Base-by-base conservation (phyloP, 2,329 filamentous ascomycete species). In the Gnomoniopsis sp. region DNA sequence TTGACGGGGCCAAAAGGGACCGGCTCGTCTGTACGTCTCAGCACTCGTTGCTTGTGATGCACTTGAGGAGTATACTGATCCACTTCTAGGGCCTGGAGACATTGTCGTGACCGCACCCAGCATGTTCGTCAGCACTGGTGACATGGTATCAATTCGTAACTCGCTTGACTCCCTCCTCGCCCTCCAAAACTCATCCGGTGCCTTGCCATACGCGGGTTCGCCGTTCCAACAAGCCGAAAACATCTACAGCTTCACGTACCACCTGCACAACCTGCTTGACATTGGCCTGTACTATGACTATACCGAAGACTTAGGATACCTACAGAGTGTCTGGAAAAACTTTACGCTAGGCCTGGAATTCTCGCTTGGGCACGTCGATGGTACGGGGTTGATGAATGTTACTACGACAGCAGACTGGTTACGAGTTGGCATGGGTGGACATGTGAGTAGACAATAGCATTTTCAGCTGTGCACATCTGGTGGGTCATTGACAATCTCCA, bases 231-330 rank as follows among this genome's bases (percentile, higher is more conserved):
- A 48, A 2, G 6, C 22, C 1, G 15, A 3, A 1, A 10, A 26
- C 19, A 12, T 30, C 3, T 70, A 73, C 36, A 79, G 76, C 11
- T 80, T 79, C 59, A 85, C 83, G 0, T 86, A 86, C 62, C 83
- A 86, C 51, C 75, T 83, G 66, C 81, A 80, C 71, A 79, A 78
- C 1, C 76, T 86, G 69, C 80, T 86, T 47, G 80, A 81, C 3
- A 81, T 79, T 3, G 82, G 82, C 66, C 81, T 84, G 55, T 86
- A 85, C 63, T 73, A 82, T 43, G 71, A 85, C 2, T 85, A 77
- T 63, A 80, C 80, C 1, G 78, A 79, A 22, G 80, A 86, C 57
- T 70, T 75, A 6, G 68, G 65, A 0, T 85, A 80, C 52, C 65
- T 85, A 6, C 61, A 65, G 6, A 54, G 64, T 4, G 77, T 77